Conservation (phyloP, 345 rosid species). For the Lagerstroemia speciosa region DNA sequence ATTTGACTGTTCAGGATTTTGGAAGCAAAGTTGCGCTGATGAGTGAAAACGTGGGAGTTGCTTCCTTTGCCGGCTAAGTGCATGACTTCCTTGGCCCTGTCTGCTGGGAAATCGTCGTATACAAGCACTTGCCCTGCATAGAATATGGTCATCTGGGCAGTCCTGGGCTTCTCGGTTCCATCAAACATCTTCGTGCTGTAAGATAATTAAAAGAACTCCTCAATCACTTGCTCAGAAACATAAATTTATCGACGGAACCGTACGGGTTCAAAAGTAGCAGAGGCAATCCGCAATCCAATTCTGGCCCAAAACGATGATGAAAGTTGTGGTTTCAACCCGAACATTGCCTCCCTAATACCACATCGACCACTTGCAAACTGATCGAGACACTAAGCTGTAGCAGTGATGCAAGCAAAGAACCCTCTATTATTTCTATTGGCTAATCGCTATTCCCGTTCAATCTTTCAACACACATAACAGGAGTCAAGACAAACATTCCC, state of each 20-base stretch:
- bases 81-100: conserved; percentile 77
- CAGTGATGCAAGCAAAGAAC: background rate
- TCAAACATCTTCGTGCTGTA: conserved; percentile 18
- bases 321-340: background rate
- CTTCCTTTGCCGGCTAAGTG: conserved; percentile 45
- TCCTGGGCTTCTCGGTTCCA: conserved; percentile 21
- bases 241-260: too few species aligned
- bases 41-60: conserved; percentile 22
- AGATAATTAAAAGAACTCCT: conserved; percentile 6
- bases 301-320: background rate
- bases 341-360: background rate
- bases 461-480: too few species aligned
- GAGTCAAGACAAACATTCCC: background rate
- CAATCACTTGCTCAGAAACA: background rate
- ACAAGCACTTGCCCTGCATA: conserved; percentile 73
- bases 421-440: background rate
- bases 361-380: background rate
- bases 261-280: too few species aligned
- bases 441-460: background rate
- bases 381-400: background rate
- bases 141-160: conserved; percentile 76
- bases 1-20: conserved; percentile 17
- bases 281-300: too few species aligned
- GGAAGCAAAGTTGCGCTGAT: conserved; percentile 15
- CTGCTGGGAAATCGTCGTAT: conserved; percentile 62